A percentile compares a stretch with the other conserved stretches of the same genome.
Evolutionary conservation across 441 rosid genomes (phyloP).

Genomic region (Francoa sonchifolia): DNA sequence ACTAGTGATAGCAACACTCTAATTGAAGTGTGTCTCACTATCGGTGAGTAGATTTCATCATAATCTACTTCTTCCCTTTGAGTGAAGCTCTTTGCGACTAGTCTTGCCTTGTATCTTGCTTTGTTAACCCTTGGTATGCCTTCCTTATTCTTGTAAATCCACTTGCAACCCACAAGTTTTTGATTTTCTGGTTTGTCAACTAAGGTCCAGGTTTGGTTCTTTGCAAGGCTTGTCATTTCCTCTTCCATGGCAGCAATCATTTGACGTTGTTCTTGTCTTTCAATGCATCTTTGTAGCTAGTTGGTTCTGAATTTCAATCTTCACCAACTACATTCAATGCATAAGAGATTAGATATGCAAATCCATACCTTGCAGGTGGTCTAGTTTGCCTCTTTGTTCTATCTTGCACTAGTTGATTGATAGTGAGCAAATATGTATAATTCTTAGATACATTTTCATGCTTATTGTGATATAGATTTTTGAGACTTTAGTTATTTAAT

Average conservation of each 20-base stretch:
- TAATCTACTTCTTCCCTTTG: neutral
- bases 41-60: neutral
- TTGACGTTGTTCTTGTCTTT: no score
- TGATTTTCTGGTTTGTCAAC: no score
- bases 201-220: neutral
- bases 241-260: neutral
- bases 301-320: neutral
- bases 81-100: neutral
- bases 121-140: no score
- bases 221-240: neutral
- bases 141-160: no score
- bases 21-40: neutral
- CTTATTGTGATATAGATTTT: no score
- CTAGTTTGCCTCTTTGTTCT: no score
- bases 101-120: neutral
- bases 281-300: neutral
- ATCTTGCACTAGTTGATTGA: no score
- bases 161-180: no score
- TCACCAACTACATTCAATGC: neutral
- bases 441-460: no score
- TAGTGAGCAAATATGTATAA: no score
- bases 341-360: neutral
- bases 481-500: no score
- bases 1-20: neutral
- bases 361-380: neutral